A percentile compares a stretch with the other conserved stretches of the same genome.
These are phyloP conservation scores for Porphyra umbilicalis DNA, from an alignment of 31 red algal species.

Conservation along the genomic window DNA sequence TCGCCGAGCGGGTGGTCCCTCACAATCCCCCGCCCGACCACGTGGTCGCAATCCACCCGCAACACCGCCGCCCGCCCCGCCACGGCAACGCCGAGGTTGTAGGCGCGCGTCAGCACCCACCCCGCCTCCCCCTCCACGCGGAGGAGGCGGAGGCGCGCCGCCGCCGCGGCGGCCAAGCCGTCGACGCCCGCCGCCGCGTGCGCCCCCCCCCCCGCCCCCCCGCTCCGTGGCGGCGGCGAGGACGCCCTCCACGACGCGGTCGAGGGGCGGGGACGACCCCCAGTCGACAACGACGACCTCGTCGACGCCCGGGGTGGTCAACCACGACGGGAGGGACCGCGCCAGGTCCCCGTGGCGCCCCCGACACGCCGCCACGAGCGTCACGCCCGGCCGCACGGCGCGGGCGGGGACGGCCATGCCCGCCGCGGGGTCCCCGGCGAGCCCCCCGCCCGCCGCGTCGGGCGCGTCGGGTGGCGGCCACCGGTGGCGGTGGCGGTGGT, in stretches of 20 bases:
- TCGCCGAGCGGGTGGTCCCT: slow-evolving; percentile 14
- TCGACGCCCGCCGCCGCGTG: neutral
- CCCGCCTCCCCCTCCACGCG: slow-evolving; percentile 19
- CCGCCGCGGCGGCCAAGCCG: neutral
- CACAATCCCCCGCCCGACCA: slow-evolving; percentile 16
- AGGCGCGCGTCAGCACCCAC: slow-evolving; percentile 30
- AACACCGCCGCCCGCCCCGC: slow-evolving; percentile 10
- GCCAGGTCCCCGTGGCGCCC: slow-evolving; percentile 9
- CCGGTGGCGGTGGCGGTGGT: neutral
- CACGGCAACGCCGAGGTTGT: slow-evolving; percentile 24
- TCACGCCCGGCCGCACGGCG: slow-evolving; percentile 5
- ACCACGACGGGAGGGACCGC: slow-evolving; percentile 12
- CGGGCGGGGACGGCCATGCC: neutral
- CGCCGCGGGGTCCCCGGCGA: neutral
- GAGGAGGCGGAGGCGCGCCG: neutral
- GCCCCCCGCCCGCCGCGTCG: neutral
- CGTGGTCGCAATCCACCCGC: slow-evolving; percentile 30
- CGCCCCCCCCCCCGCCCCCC: neutral
- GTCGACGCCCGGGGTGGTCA: slow-evolving; percentile 3
- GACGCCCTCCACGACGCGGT: neutral
- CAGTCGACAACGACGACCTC: slow-evolving; percentile 48
- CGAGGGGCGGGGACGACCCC: slow-evolving; percentile 10
- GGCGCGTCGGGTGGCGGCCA: neutral
- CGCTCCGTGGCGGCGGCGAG: neutral
- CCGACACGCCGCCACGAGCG: slow-evolving; percentile 34